Base-by-base conservation (phyloP, 805 yeast species). In the Sugiyamaella mastotermitis region DNA sequence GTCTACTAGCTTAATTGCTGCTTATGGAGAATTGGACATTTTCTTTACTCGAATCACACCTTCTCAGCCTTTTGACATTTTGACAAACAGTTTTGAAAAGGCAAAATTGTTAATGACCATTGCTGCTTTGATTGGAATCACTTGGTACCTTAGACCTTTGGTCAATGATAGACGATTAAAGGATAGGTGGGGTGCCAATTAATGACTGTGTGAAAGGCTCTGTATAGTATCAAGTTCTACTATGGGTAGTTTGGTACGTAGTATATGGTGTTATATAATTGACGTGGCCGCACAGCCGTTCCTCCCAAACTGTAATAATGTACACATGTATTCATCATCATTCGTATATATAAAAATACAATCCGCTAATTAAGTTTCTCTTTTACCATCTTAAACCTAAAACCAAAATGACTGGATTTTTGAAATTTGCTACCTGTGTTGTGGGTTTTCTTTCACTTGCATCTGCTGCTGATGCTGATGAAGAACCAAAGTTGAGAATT, bases 41-140 rank as follows among this genome's bases (percentile, higher is more conserved):
- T 88, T 83, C 62, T 83, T 88, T 53, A 80, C 94, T 0, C 68
- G 76, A 40, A 69, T 83, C 13, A 72, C 81, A 35, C 96, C 97
- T 0, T 84, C 96, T 0, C 74, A 74, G 30, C 83, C 85, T 27
- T 88, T 84, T 60, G 98, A 90, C 61, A 66, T 75, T 35, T 68
- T 90, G 56, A 73, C 78, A 18, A 62, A 69, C 21, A 67, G 69
- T 36, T 92, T 92, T 55, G 85, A 80, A 50, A 81, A 76, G 52
- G 54, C 64, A 10, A 80, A 77, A 48, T 69, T 90, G 31, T 33
- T 81, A 5, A 45, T 67, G 4, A 83, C 95, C 1, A 69, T 88
- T 2, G 58, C 61, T 0, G 65, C 69, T 0, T 63, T 88, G n/a
- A n/a, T n/a, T 11, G 32, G 39, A 5, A 30, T 38, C 4, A 45